Evolutionary conservation across 2,329 filamentous ascomycete genomes (phyloP).

Genomic region (Penicillium sclerotigenum): DNA sequence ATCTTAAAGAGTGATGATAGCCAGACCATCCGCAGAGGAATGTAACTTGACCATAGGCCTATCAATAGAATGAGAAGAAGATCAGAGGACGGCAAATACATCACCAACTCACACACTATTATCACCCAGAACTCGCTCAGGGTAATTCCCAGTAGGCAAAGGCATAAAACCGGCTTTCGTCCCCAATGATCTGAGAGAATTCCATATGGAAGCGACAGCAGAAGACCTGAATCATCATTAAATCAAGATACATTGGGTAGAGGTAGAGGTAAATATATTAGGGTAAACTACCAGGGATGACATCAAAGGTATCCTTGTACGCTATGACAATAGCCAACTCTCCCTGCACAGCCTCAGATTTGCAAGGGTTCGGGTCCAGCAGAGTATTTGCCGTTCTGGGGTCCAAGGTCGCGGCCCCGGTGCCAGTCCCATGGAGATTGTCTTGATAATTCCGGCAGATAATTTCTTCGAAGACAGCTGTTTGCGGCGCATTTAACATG

Average conservation of each 20-base stretch:
- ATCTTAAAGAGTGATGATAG: slow-evolving; percentile 21
- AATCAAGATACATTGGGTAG: not conserved
- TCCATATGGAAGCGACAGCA: slow-evolving; percentile 29
- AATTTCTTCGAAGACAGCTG: slow-evolving; percentile 27
- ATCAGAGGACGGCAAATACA: not conserved
- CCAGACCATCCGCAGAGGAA: slow-evolving; percentile 30
- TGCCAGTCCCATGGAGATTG: not conserved
- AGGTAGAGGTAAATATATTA: not conserved
- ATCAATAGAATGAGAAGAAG: not conserved
- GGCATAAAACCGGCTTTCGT: slow-evolving; percentile 25
- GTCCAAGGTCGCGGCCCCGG: not conserved
- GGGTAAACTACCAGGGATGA: slow-evolving; percentile 18
- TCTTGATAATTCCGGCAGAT: slow-evolving; percentile 24
- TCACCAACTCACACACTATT: slow-evolving; percentile 25
- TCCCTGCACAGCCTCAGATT: slow-evolving; percentile 31
- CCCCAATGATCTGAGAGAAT: slow-evolving; percentile 30
- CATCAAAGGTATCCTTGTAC: slow-evolving; percentile 26
- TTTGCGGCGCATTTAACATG: slow-evolving; percentile 23
- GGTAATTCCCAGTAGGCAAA: slow-evolving; percentile 20
- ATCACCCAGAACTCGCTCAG: slow-evolving; percentile 26
- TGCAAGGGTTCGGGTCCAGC: slow-evolving; percentile 20
- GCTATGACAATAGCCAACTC: slow-evolving; percentile 30
- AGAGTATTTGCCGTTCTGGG: not conserved
- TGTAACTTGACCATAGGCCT: slow-evolving; percentile 17
- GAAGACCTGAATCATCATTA: slow-evolving; percentile 15